phyloP scores from a whole-genome alignment of 164 flowering plant species.

The Stephania yunnanensis region DNA sequence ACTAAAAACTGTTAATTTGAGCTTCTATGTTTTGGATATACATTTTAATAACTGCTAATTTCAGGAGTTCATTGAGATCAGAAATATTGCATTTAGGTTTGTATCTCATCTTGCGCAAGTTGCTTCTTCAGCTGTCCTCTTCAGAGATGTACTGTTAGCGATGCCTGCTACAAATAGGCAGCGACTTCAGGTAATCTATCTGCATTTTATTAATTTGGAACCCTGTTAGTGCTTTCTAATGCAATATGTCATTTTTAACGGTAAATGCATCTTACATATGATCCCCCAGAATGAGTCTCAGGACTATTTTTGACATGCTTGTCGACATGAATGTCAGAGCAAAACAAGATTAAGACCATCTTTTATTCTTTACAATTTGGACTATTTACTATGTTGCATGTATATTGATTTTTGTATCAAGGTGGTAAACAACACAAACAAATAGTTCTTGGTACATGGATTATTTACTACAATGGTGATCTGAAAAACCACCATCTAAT shows the following conservation, averaged over 20 bases:
- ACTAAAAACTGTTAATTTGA: not conserved
- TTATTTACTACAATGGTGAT: no score
- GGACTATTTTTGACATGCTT: not conserved
- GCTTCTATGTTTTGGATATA: not conserved
- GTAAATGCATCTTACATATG: not conserved
- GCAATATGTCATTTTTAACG: not conserved
- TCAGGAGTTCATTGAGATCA: slow-evolving; percentile 67
- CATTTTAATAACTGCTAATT: slow-evolving; percentile 5
- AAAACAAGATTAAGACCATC: no score
- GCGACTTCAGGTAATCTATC: slow-evolving; percentile 68
- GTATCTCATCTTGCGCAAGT: slow-evolving; percentile 87
- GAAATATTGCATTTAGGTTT: slow-evolving; percentile 50
- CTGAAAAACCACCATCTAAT: no score
- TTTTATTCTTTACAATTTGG: no score
- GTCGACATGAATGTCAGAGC: not conserved
- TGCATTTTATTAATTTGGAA: not conserved
- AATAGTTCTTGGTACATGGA: no score
- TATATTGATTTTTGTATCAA: no score
- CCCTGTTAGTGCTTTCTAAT: not conserved
- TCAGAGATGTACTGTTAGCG: slow-evolving; percentile 70
- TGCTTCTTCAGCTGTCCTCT: slow-evolving; percentile 56
- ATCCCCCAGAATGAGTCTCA: not conserved
- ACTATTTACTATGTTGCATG: no score
- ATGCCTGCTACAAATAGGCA: slow-evolving; percentile 65
- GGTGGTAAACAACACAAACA: no score